Evolutionary conservation across 1,139 yeast genomes (phyloP).

Genomic region (Saccharomyces hybrid): DNA sequence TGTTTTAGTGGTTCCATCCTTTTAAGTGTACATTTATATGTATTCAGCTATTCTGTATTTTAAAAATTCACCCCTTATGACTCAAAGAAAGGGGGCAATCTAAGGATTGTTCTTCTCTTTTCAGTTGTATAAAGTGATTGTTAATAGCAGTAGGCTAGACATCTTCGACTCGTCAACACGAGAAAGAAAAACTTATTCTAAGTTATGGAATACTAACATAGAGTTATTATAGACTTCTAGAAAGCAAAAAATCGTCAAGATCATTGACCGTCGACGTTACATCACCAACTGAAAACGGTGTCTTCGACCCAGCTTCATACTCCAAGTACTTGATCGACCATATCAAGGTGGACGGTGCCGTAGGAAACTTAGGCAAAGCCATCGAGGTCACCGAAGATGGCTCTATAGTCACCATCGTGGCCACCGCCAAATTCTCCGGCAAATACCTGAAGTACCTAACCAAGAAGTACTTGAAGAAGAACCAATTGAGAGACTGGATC

Average conservation of each 20-base stretch:
- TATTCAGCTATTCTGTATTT: constrained; percentile 22
- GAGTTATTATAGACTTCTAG: constrained; percentile 49
- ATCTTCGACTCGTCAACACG: constrained; percentile 10
- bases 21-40: constrained; percentile 5
- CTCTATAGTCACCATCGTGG: constrained; percentile 70
- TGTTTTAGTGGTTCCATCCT: background rate
- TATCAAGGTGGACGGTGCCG: constrained; percentile 93
- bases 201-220: constrained; percentile 8
- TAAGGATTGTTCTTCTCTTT: background rate
- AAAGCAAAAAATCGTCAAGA: constrained; percentile 67
- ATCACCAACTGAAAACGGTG: constrained; percentile 94
- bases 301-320: constrained; percentile 90
- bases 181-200: background rate
- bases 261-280: constrained; percentile 90
- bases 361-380: constrained; percentile 92
- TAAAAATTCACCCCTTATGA: constrained; percentile 22
- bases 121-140: constrained; percentile 19
- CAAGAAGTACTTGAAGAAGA: constrained; percentile 98
- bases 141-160: constrained; percentile 29
- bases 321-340: constrained; percentile 94
- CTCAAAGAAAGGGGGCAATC: background rate
- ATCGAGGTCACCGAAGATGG: constrained; percentile 76
- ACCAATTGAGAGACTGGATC: constrained; percentile 98
- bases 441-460: constrained; percentile 97
- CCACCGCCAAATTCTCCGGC: constrained; percentile 93